Conservation (phyloP, 768 basidiomycete genomes). For the Leccinum barrowsii region DNA sequence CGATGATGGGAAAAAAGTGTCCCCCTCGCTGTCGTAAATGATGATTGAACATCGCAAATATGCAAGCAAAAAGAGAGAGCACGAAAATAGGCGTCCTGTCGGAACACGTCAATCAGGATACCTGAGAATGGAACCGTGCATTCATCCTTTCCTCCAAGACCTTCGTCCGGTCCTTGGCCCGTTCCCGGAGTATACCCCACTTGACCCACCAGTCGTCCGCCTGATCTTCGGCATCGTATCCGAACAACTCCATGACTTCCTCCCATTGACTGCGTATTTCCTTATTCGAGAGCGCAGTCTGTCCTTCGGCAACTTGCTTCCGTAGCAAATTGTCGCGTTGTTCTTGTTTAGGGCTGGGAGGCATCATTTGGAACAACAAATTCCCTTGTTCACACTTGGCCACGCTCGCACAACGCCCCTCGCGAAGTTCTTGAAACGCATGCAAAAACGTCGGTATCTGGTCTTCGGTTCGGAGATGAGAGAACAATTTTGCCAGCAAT, state of each 20-base stretch:
- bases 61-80: not conserved
- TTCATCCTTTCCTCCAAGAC: conserved; percentile 18
- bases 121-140: not conserved
- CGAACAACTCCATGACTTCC: conserved; percentile 45
- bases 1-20: not conserved
- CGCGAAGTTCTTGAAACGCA: conserved; percentile 58
- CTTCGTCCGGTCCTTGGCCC: conserved; percentile 26
- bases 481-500: conserved; percentile 56
- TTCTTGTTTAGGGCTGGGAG: conserved; percentile 41
- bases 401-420: conserved; percentile 46
- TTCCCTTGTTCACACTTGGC: conserved; percentile 45
- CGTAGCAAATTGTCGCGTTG: conserved; percentile 43
- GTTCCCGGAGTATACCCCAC: conserved; percentile 47
- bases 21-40: not conserved
- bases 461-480: conserved; percentile 41
- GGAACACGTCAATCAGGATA: not conserved
- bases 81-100: not conserved
- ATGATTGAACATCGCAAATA: not conserved
- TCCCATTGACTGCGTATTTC: conserved; percentile 41
- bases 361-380: conserved; percentile 42
- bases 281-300: conserved; percentile 35
- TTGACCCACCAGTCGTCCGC: conserved; percentile 67
- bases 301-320: conserved; percentile 43
- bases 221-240: conserved; percentile 50
- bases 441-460: conserved; percentile 50